Evolutionary conservation across 768 basidiomycete genomes (phyloP).

Genomic region (Boletales sp.): DNA sequence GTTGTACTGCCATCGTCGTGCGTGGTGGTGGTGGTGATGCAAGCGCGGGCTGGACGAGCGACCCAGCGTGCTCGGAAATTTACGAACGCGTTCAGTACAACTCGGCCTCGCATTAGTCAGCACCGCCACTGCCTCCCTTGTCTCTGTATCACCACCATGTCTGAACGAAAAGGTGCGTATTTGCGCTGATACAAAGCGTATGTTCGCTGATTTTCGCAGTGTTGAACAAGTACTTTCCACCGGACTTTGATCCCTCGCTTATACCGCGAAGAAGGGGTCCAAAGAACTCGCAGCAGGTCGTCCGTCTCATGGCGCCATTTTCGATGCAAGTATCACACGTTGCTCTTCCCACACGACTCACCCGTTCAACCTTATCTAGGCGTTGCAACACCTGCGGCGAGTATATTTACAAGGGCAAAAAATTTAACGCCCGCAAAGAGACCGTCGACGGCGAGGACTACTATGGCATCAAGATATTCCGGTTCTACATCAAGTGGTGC

Average conservation of each 20-base stretch:
- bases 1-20: slow-evolving; percentile 58
- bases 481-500: slow-evolving; percentile 90
- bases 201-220: slow-evolving; percentile 43
- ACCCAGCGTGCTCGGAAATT: slow-evolving; percentile 25
- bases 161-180: slow-evolving; percentile 72
- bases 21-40: not conserved
- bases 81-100: slow-evolving; percentile 25
- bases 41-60: slow-evolving; percentile 15
- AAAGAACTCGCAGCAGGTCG: slow-evolving; percentile 94
- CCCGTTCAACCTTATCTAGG: slow-evolving; percentile 39
- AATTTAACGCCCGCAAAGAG: slow-evolving; percentile 99
- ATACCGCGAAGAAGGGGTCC: slow-evolving; percentile 88
- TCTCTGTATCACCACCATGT: slow-evolving; percentile 46
- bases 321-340: slow-evolving; percentile 66
- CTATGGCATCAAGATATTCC: slow-evolving; percentile 95
- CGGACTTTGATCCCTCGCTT: slow-evolving; percentile 97
- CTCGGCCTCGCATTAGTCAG: slow-evolving; percentile 26
- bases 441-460: slow-evolving; percentile 97
- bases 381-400: slow-evolving; percentile 95
- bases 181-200: not conserved
- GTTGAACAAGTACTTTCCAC: slow-evolving; percentile 94
- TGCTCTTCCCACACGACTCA: slow-evolving; percentile 6
- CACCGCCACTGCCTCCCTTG: slow-evolving; percentile 12
- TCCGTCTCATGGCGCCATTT: slow-evolving; percentile 99
- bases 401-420: slow-evolving; percentile 99